Evolutionary conservation across 495 filamentous ascomycete species (phyloP).

Genomic region (Hypoxylon trugodes): DNA sequence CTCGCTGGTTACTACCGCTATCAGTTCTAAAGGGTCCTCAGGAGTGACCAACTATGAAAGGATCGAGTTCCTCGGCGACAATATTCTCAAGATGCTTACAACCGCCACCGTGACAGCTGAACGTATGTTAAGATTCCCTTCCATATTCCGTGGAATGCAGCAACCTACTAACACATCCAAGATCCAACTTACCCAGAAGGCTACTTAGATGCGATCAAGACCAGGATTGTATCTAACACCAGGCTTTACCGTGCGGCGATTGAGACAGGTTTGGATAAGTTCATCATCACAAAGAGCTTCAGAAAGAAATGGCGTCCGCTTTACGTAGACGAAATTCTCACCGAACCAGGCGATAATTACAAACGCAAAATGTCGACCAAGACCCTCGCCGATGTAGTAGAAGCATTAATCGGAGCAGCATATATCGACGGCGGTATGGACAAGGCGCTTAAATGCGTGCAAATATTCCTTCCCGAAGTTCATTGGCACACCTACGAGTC

Average conservation of each 20-base stretch:
- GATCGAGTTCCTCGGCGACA: conserved; percentile 89
- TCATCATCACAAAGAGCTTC: conserved; percentile 75
- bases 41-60: conserved; percentile 79
- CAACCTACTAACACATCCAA: conserved; percentile 25
- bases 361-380: conserved; percentile 70
- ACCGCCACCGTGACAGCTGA: conserved; percentile 72
- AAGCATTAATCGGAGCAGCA: conserved; percentile 81
- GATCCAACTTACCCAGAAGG: conserved; percentile 80
- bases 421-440: conserved; percentile 74
- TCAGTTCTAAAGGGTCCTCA: conserved; percentile 69
- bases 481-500: conserved; percentile 58
- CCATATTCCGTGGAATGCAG: neutral
- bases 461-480: conserved; percentile 70
- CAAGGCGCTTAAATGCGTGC: conserved; percentile 71
- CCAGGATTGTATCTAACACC: conserved; percentile 75
- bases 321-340: conserved; percentile 64
- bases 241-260: conserved; percentile 71
- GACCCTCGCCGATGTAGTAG: conserved; percentile 87
- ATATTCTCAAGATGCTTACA: conserved; percentile 79
- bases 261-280: conserved; percentile 70
- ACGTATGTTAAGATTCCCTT: conserved; percentile 39
- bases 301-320: conserved; percentile 76
- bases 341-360: conserved; percentile 10
- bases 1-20: conserved; percentile 72
- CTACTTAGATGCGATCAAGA: conserved; percentile 73